Evolutionary conservation across 2,329 filamentous ascomycete species (phyloP).

Genomic region (Beauveria caledonica): DNA sequence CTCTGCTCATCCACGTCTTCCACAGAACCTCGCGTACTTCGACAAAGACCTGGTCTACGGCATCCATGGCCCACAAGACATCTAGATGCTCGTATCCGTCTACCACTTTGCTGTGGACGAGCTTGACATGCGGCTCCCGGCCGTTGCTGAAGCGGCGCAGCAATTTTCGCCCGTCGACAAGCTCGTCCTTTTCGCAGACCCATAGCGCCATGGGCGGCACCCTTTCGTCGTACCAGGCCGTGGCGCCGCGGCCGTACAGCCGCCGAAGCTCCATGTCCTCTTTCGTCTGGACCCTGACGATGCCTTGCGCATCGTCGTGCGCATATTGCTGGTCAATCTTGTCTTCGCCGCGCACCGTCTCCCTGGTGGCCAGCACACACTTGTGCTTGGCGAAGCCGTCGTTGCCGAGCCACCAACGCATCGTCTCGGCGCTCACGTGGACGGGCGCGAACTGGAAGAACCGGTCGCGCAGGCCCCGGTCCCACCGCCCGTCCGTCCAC

Average conservation of each 20-base stretch:
- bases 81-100: slow-evolving; percentile 89
- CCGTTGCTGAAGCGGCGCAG: slow-evolving; percentile 66
- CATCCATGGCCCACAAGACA: slow-evolving; percentile 91
- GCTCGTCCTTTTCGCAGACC: slow-evolving; percentile 73
- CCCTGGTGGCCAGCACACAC: slow-evolving; percentile 75
- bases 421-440: slow-evolving; percentile 80
- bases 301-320: slow-evolving; percentile 10
- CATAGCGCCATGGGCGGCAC: slow-evolving; percentile 82
- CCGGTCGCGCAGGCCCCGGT: slow-evolving; percentile 65
- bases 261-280: slow-evolving; percentile 25
- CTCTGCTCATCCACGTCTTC: slow-evolving; percentile 57
- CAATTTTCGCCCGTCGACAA: slow-evolving; percentile 74
- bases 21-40: slow-evolving; percentile 78
- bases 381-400: slow-evolving; percentile 75
- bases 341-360: slow-evolving; percentile 57
- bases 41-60: slow-evolving; percentile 69
- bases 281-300: slow-evolving; percentile 14
- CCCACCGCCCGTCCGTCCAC: slow-evolving; percentile 83
- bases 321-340: slow-evolving; percentile 44
- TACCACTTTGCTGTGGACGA: slow-evolving; percentile 78
- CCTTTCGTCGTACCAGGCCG: slow-evolving; percentile 74
- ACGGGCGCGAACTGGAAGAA: slow-evolving; percentile 92
- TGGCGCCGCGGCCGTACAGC: slow-evolving; percentile 38
- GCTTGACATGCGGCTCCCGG: slow-evolving; percentile 68
- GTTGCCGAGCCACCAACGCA: slow-evolving; percentile 90